Evolutionary conservation across 2,329 filamentous ascomycete genomes (phyloP).

Genomic region (Colletotrichum endophyticum): DNA sequence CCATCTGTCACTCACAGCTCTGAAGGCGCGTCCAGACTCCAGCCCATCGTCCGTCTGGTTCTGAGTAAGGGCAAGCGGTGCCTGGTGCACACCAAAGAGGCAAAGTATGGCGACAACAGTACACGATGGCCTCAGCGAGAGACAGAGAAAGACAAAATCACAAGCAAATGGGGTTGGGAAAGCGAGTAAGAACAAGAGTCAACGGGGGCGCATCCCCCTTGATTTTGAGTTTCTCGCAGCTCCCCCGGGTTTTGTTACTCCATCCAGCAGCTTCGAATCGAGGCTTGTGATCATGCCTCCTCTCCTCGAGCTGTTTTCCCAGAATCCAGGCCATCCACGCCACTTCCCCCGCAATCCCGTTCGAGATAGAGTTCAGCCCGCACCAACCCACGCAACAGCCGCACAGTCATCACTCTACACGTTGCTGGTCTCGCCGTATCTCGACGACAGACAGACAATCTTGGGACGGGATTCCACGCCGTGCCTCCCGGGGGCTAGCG

Average conservation of each 20-base stretch:
- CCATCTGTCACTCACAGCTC: background rate
- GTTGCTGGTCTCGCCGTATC: constrained; percentile 2
- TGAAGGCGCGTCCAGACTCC: background rate
- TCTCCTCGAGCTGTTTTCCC: background rate
- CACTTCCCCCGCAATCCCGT: constrained; percentile 13
- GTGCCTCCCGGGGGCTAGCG: background rate
- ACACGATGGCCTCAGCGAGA: background rate
- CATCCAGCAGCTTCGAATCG: background rate
- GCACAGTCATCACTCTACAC: background rate
- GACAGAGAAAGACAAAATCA: background rate
- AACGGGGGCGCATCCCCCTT: background rate
- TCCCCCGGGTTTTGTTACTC: background rate
- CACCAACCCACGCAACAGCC: constrained; percentile 8
- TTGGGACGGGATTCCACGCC: constrained; percentile 3
- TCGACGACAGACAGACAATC: background rate
- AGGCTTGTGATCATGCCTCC: constrained; percentile 11
- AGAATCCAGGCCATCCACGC: background rate
- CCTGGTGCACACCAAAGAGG: background rate
- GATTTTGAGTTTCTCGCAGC: constrained; percentile 1
- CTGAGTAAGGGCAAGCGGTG: background rate
- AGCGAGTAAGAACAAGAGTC: background rate
- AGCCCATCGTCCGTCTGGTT: background rate
- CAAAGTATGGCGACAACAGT: background rate
- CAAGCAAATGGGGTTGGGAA: constrained; percentile 5
- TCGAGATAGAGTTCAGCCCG: constrained; percentile 19